Evolutionary conservation across 108 stramenopile genomes (phyloP).

Genomic region (Poteriospumella lacustris): DNA sequence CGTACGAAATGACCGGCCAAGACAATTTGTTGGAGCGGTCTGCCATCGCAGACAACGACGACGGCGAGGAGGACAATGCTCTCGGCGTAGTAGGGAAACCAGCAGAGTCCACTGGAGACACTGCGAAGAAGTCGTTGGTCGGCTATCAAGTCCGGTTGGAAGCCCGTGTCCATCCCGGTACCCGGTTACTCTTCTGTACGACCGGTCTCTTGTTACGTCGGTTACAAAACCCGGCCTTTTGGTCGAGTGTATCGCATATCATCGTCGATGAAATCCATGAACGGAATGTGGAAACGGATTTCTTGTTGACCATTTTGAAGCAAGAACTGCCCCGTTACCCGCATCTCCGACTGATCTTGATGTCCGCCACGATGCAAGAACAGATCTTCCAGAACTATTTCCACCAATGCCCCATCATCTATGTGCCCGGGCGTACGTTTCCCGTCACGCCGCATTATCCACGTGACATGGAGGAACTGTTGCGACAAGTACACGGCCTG

Average conservation of each 20-base stretch:
- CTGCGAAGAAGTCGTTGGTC: slow-evolving; percentile 65
- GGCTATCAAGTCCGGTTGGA: slow-evolving; percentile 89
- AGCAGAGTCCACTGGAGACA: not conserved
- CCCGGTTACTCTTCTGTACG: slow-evolving; percentile 86
- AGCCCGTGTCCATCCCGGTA: slow-evolving; percentile 57
- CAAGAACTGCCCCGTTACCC: slow-evolving; percentile 57
- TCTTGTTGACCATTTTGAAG: slow-evolving; percentile 74
- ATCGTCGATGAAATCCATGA: slow-evolving; percentile 97
- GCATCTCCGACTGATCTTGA: slow-evolving; percentile 67
- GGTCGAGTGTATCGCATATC: slow-evolving; percentile 76
- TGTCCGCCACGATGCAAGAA: slow-evolving; percentile 90
- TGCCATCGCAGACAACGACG: too few relatives aligned
- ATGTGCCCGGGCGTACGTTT: slow-evolving; percentile 86
- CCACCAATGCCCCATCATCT: slow-evolving; percentile 60
- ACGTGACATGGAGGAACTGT: slow-evolving; percentile 67
- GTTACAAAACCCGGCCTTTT: slow-evolving; percentile 68
- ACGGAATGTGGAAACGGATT: slow-evolving; percentile 79
- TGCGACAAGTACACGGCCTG: too few relatives aligned
- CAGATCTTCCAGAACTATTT: slow-evolving; percentile 59
- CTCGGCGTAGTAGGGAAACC: too few relatives aligned
- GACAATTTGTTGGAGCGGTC: too few relatives aligned
- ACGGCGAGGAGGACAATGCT: too few relatives aligned
- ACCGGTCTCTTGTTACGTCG: slow-evolving; percentile 93
- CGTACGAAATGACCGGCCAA: slow-evolving; percentile 62
- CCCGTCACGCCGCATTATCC: slow-evolving; percentile 78